Evolutionary conservation across 208 protist species (phyloP).

Genomic region (Leishmania gerbilli): DNA sequence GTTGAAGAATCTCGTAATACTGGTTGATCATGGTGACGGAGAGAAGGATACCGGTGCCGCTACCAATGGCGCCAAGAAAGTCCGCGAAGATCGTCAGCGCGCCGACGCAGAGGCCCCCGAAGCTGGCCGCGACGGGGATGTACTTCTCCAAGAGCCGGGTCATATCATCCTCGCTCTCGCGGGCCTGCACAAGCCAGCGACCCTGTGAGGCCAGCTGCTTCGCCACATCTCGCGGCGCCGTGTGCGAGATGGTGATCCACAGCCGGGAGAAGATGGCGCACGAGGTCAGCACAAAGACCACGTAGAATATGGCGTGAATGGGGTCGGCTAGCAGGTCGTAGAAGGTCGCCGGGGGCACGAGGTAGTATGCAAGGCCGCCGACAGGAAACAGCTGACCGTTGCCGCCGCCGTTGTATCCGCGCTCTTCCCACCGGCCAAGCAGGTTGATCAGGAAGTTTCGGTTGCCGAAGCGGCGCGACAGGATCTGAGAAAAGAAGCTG

Average conservation of each 20-base stretch:
- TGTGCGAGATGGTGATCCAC: slow-evolving; percentile 99
- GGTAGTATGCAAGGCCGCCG: slow-evolving; percentile 99
- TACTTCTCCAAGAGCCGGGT: slow-evolving; percentile 92
- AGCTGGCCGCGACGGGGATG: slow-evolving; percentile 99
- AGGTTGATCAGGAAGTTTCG: slow-evolving; percentile 98
- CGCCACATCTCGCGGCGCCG: slow-evolving; percentile 97
- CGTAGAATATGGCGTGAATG: slow-evolving; percentile 98
- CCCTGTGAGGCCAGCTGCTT: slow-evolving; percentile 96
- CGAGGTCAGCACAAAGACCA: slow-evolving; percentile 97
- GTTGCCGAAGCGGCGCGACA: slow-evolving; percentile 97
- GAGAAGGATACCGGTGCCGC: slow-evolving; percentile 99
- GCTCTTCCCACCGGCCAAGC: slow-evolving; percentile 97
- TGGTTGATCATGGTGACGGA: slow-evolving; percentile 99
- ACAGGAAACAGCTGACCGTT: slow-evolving; percentile 90
- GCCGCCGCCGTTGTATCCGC: slow-evolving; percentile 65
- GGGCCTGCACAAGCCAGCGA: slow-evolving; percentile 93
- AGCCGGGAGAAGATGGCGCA: slow-evolving; percentile 99
- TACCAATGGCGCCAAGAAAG: slow-evolving; percentile 98
- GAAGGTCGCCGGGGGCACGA: slow-evolving; percentile 97
- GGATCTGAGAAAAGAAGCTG: slow-evolving; percentile 99
- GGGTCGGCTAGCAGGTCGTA: slow-evolving; percentile 96
- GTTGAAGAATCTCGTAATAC: slow-evolving; percentile 99
- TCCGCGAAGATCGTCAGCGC: slow-evolving; percentile 99
- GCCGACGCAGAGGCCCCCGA: slow-evolving; percentile 99
- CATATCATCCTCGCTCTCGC: slow-evolving; percentile 91